phyloP scores from a whole-genome alignment of 2,329 filamentous ascomycete species.

The Talaromyces verruculosus region DNA sequence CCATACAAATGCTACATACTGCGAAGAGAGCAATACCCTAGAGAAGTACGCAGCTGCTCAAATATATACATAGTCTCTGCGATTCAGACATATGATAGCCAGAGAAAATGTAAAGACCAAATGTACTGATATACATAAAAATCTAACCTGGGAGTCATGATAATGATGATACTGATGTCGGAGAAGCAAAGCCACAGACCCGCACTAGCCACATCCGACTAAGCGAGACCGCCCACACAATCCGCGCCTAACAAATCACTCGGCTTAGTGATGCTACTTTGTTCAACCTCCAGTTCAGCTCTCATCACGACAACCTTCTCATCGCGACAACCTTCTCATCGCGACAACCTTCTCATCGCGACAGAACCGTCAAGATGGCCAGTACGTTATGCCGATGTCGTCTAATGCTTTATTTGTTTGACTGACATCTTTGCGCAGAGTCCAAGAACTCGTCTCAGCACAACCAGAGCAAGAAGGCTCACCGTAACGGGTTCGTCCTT shows the following conservation, averaged over 20 bases:
- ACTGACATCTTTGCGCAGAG: constrained; percentile 57
- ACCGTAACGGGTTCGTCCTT: constrained; percentile 88
- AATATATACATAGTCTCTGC: too few relatives aligned
- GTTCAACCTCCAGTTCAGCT: constrained; percentile 30
- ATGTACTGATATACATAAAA: too few relatives aligned
- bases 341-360: too few relatives aligned
- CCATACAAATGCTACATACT: not conserved
- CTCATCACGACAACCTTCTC: constrained; percentile 35
- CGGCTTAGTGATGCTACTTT: constrained; percentile 17
- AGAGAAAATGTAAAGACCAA: not conserved
- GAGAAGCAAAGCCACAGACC: not conserved
- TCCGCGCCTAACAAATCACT: constrained; percentile 34
- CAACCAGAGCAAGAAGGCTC: constrained; percentile 97
- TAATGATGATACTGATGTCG: not conserved
- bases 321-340: too few relatives aligned
- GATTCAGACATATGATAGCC: not conserved
- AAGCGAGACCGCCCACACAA: constrained; percentile 47
- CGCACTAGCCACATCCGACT: constrained; percentile 25
- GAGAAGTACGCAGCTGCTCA: not conserved
- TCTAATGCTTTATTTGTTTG: not conserved
- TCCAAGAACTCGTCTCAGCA: constrained; percentile 99
- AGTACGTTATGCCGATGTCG: constrained; percentile 36
- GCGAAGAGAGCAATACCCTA: not conserved
- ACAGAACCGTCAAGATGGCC: constrained; percentile 49
- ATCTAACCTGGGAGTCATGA: not conserved